Conservation (phyloP, 306 rosid genomes). For the Clitoria ternatea region DNA sequence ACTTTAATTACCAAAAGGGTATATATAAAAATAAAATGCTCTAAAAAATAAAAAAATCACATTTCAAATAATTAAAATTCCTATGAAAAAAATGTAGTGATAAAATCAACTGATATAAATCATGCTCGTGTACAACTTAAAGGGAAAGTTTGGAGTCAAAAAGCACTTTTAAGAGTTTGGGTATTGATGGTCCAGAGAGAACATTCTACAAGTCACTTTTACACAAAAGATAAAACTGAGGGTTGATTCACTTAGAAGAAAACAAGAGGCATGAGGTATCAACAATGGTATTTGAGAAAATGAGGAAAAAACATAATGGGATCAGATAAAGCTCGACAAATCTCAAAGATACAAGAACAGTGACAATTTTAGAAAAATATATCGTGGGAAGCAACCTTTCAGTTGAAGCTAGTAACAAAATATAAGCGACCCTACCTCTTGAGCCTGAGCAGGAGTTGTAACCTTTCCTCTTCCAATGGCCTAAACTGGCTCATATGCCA, state of each 20-base stretch:
- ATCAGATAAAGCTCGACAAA: neutral
- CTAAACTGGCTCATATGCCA: conserved; percentile 93
- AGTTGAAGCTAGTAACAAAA: neutral
- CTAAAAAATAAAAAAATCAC: neutral
- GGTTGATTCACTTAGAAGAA: neutral
- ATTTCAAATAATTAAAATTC: conserved; percentile 9
- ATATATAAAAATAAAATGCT: neutral
- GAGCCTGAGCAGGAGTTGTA: conserved; percentile 88
- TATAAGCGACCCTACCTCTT: conserved; percentile 52
- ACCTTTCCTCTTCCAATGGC: conserved; percentile 94
- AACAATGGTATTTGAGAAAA: neutral
- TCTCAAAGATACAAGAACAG: neutral
- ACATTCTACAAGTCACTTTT: neutral
- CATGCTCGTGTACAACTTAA: conserved; percentile 23
- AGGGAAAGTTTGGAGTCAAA: neutral
- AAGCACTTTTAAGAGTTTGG: neutral
- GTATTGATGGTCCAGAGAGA: conserved; percentile 7
- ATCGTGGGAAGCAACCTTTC: neutral
- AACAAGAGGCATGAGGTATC: neutral
- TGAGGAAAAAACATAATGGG: neutral
- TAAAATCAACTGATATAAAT: conserved; percentile 13
- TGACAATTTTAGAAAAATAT: too few relatives aligned
- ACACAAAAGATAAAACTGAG: neutral
- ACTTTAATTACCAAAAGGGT: neutral
- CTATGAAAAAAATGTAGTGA: neutral